phyloP scores from a whole-genome alignment of 2,329 filamentous ascomycete genomes.

The Dactylonectria macrodidyma region DNA sequence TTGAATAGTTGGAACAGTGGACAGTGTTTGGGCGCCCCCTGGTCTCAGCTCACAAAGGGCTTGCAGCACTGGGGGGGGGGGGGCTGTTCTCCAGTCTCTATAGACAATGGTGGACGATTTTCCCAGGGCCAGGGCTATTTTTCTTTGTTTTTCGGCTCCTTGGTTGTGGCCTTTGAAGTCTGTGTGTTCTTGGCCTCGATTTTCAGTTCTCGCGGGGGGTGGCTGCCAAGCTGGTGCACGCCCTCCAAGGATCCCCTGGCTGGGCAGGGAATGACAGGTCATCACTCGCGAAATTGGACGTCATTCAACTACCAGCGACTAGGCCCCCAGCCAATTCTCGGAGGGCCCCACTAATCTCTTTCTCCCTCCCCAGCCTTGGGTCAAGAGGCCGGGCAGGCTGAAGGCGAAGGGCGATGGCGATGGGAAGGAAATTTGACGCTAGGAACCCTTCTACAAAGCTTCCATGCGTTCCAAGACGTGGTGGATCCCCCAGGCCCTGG shows the following conservation, averaged over 20 bases:
- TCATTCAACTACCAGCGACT: conserved; percentile 43
- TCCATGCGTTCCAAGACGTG: conserved; percentile 46
- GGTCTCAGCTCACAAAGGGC: conserved; percentile 37
- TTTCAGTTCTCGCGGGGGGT: conserved; percentile 9
- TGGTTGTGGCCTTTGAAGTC: conserved; percentile 13
- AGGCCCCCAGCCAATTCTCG: conserved; percentile 38
- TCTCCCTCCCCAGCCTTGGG: conserved; percentile 23
- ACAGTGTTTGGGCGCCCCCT: conserved; percentile 36
- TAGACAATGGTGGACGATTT: conserved; percentile 4
- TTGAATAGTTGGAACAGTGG: conserved; percentile 3
- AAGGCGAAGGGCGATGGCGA: conserved; percentile 20
- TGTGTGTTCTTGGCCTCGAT: conserved; percentile 11
- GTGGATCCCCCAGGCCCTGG: conserved; percentile 33
- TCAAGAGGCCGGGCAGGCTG: neutral
- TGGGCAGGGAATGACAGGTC: conserved; percentile 40
- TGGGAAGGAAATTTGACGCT: conserved; percentile 34
- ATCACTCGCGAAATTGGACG: conserved; percentile 47
- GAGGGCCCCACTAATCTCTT: conserved; percentile 36
- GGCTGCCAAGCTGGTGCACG: conserved; percentile 13
- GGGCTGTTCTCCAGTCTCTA: neutral
- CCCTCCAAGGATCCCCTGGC: conserved; percentile 15
- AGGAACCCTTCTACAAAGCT: conserved; percentile 44
- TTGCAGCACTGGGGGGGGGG: neutral
- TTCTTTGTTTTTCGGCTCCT: conserved; percentile 25
- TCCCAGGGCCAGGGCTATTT: conserved; percentile 2